phyloP scores from a whole-genome alignment of 192 early-diverging fungal species.

The Entomortierella beljakovae region DNA sequence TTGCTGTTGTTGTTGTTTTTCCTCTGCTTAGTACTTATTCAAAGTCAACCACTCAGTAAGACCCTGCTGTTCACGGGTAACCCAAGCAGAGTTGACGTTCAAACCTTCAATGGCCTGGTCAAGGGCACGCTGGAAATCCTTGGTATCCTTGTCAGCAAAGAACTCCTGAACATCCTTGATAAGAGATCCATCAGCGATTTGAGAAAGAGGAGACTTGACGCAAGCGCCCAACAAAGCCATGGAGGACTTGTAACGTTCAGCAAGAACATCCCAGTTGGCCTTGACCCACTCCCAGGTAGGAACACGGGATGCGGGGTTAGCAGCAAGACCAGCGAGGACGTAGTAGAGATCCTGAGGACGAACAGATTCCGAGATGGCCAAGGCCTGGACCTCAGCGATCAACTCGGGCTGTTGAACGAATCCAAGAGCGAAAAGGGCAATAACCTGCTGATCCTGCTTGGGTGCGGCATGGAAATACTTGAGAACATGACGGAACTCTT shows the following conservation, averaged over 20 bases:
- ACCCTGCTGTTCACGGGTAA: constrained; percentile 65
- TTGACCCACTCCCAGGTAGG: constrained; percentile 77
- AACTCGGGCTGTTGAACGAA: constrained; percentile 68
- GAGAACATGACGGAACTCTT: constrained; percentile 73
- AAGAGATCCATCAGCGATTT: constrained; percentile 59
- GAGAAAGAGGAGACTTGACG: constrained; percentile 54
- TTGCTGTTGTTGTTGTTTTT: neutral
- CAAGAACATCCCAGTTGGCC: constrained; percentile 62
- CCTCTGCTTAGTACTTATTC: constrained; percentile 41
- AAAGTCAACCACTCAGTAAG: constrained; percentile 61
- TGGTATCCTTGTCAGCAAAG: constrained; percentile 73
- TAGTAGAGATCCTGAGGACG: constrained; percentile 80
- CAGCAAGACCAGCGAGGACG: constrained; percentile 57
- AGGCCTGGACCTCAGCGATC: constrained; percentile 70
- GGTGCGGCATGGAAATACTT: constrained; percentile 69
- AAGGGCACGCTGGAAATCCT: constrained; percentile 73
- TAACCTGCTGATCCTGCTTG: constrained; percentile 76
- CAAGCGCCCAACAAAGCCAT: constrained; percentile 51
- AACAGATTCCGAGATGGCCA: constrained; percentile 75
- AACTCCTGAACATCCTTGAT: constrained; percentile 75
- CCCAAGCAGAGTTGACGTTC: constrained; percentile 69
- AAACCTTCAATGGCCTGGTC: constrained; percentile 81
- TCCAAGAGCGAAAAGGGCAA: constrained; percentile 77
- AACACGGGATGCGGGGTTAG: constrained; percentile 67
- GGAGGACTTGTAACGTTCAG: constrained; percentile 48